Evolutionary conservation across 768 basidiomycete genomes (phyloP), one percentile per base, ranked within the genome.

Genomic region (Fomitopsis pulvina): DNA sequence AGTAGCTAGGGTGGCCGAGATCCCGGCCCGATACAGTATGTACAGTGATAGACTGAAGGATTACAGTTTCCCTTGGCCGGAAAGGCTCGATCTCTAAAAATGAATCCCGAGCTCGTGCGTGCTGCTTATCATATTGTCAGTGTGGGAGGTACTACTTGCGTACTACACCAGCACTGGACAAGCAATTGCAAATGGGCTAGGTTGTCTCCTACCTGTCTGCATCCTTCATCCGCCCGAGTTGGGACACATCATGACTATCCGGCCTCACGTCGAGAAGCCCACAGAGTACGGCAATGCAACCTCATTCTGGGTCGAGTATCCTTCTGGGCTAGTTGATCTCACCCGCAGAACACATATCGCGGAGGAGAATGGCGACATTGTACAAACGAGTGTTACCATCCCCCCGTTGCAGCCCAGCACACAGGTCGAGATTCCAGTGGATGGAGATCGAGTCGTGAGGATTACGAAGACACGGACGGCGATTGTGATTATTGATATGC

Each of bases 401-500:
- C 47, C 28, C 14, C 44, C 67, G 58, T 43, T 65, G 64, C 45
- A 65, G 57, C 53, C 48, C 49, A 38, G 67, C 52, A 40, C 57
- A 41, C 80, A 83, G 53, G 60, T 73, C 10, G 82, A 86, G 29
- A 70, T 86, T 29, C 63, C 69, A 3, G 81, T 80, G 3, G 70
- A 79, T 51, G 74, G 76, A 16, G 71, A 72, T 20, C 71, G 80
- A 21, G 68, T 64, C 18, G 63, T 84, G 41, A 69, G 82, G 44
- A 65, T 83, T 24, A 69, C 77, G 56, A 72, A 69, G 28, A 64
- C 71, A 26, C 63, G 68, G 42, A 76, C 72, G 16, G 83, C 82
- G 9, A 63, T 79, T 47, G 76, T 84, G n/a, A 70, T 85, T 18
- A 73, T 85, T 45, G 84, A 85, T 58, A 85, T 86, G 85, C 84